These are phyloP conservation scores for Geotrichum bryndzae DNA, from an alignment of 1,139 yeast species.

Conservation along the genomic window DNA sequence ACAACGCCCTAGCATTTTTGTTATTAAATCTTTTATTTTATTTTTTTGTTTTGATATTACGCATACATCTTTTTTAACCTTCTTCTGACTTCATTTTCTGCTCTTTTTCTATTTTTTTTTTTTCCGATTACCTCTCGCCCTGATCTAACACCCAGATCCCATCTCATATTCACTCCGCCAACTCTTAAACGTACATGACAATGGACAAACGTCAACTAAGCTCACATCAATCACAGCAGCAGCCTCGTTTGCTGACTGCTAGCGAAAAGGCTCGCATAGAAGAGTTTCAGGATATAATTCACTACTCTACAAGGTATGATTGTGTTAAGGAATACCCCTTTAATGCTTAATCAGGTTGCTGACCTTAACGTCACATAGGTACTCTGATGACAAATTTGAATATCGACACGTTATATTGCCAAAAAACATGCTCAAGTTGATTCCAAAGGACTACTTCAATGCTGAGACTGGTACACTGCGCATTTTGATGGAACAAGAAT, in stretches of 20 bases:
- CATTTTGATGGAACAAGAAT: conserved; percentile 87
- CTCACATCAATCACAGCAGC: conserved; percentile 4
- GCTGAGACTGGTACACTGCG: conserved; percentile 92
- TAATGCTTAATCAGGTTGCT: background rate
- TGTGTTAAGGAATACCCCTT: background rate
- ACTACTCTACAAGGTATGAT: conserved; percentile 73
- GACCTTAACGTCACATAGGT: conserved; percentile 37
- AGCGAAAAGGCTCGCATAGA: conserved; percentile 79
- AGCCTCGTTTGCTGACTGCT: conserved; percentile 64
- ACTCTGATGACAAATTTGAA: conserved; percentile 85
- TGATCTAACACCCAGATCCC: background rate
- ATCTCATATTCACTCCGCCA: background rate
- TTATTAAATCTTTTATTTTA: background rate
- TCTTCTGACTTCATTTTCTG: too few species aligned
- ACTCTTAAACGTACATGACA: background rate
- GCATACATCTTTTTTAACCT: background rate
- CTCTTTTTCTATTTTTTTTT: too few species aligned
- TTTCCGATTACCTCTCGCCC: background rate
- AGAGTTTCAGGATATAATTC: conserved; percentile 90
- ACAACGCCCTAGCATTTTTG: background rate
- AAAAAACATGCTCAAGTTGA: conserved; percentile 87
- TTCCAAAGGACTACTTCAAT: conserved; percentile 94
- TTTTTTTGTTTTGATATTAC: background rate
- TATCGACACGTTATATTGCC: conserved; percentile 96
- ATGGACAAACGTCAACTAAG: background rate